phyloP scores from a whole-genome alignment of 2,329 filamentous ascomycete species.

The Cercospora brassicicola region DNA sequence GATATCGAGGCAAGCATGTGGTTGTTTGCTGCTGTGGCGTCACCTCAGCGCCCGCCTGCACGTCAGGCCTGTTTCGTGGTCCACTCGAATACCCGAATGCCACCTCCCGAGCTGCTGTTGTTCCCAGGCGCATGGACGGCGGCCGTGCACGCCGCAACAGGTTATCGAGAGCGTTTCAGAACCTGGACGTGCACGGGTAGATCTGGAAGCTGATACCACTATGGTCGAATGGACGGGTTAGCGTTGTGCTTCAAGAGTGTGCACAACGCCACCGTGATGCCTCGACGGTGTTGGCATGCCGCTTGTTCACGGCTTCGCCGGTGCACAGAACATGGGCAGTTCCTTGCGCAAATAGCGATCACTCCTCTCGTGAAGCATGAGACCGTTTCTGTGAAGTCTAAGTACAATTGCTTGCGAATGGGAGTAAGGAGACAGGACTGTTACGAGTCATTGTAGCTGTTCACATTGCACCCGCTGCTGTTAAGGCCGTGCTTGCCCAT shows the following conservation, averaged over 20 bases:
- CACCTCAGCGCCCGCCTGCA: constrained; percentile 12
- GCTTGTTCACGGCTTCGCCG: background rate
- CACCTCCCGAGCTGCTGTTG: constrained; percentile 16
- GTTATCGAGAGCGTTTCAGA: background rate
- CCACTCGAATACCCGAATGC: constrained; percentile 17
- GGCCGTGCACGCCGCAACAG: constrained; percentile 4
- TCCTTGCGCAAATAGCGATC: background rate
- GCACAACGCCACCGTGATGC: background rate
- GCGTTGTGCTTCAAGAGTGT: background rate
- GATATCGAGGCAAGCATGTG: background rate
- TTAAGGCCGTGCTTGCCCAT: background rate
- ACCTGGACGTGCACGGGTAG: background rate
- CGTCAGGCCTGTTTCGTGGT: constrained; percentile 22
- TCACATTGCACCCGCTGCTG: background rate
- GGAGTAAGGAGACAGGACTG: background rate
- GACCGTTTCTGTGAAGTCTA: background rate
- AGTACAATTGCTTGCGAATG: background rate
- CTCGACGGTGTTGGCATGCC: background rate
- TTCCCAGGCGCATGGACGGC: constrained; percentile 6
- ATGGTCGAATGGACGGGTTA: background rate
- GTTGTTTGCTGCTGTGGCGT: constrained; percentile 25
- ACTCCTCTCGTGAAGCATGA: background rate
- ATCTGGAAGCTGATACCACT: background rate
- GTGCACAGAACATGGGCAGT: background rate
- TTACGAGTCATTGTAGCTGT: background rate